Evolutionary conservation across 2,329 filamentous ascomycete genomes (phyloP).

Genomic region (Juglanconis sp.): DNA sequence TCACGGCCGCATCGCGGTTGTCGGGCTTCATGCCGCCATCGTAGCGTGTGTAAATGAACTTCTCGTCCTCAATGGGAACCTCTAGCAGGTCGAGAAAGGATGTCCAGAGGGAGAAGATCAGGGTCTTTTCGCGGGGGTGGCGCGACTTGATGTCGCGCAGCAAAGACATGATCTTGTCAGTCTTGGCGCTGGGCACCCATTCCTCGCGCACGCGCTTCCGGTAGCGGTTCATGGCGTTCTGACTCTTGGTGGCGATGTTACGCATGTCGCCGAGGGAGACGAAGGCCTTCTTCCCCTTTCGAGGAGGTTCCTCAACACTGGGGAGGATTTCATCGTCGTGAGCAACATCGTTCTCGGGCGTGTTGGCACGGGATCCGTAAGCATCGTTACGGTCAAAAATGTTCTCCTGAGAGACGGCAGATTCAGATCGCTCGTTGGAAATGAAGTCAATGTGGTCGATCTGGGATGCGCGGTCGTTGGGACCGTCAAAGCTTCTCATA

Average conservation of each 20-base stretch:
- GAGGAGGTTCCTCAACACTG: too few species aligned
- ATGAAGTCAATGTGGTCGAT: too few species aligned
- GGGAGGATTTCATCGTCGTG: too few species aligned
- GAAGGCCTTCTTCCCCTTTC: constrained; percentile 4
- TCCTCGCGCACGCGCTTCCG: constrained; percentile 24
- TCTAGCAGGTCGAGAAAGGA: constrained; percentile 33
- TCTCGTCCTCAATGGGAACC: constrained; percentile 26
- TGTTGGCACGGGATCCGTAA: too few species aligned
- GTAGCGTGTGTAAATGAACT: constrained; percentile 28
- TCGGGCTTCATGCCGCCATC: constrained; percentile 27
- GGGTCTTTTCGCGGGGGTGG: constrained; percentile 27
- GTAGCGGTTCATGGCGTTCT: constrained; percentile 26
- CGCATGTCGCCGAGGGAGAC: constrained; percentile 25
- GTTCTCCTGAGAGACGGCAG: too few species aligned
- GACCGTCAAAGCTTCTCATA: too few species aligned
- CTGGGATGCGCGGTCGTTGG: too few species aligned
- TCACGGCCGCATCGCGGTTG: constrained; percentile 58
- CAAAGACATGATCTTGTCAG: constrained; percentile 29
- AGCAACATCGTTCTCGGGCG: too few species aligned
- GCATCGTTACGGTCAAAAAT: too few species aligned
- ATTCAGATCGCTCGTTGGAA: too few species aligned
- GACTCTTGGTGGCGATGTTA: constrained; percentile 22
- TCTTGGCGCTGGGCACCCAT: constrained; percentile 30
- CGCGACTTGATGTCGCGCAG: constrained; percentile 23
- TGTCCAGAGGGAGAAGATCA: constrained; percentile 31